phyloP scores from a whole-genome alignment of 192 early-diverging fungal species.

The Anaeromyces robustus region DNA sequence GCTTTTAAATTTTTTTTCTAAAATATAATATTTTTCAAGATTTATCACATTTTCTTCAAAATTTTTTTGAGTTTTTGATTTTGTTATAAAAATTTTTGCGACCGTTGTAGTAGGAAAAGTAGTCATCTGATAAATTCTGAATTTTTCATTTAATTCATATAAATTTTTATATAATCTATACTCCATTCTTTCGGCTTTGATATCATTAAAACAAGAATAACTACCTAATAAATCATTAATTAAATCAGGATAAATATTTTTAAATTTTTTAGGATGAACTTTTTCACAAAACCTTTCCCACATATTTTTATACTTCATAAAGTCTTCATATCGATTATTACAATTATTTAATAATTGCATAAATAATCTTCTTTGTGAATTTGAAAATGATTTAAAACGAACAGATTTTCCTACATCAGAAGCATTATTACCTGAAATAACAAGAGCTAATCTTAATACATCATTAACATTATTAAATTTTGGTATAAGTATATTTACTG shows the following conservation, averaged over 20 bases:
- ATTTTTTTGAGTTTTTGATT: too few species aligned
- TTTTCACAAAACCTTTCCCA: neutral
- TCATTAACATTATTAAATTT: neutral
- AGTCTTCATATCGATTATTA: neutral
- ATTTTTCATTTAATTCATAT: neutral
- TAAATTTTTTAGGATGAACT: neutral
- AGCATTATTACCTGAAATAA: neutral
- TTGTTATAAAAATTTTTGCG: too few species aligned
- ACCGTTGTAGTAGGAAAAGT: too few species aligned
- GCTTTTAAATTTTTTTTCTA: too few species aligned
- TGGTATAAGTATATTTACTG: neutral
- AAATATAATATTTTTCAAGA: too few species aligned
- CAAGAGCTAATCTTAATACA: neutral
- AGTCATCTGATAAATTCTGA: too few species aligned
- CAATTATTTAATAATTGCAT: neutral
- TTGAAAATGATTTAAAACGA: neutral
- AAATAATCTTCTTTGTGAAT: neutral
- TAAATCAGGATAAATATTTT: neutral
- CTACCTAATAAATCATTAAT: neutral
- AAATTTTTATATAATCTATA: neutral
- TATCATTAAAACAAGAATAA: neutral
- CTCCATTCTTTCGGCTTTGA: neutral
- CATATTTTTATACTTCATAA: neutral
- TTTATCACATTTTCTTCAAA: too few species aligned
- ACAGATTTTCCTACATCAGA: neutral